Evolutionary conservation across 192 early-diverging fungal genomes (phyloP).

Genomic region (Coemansia sp.): DNA sequence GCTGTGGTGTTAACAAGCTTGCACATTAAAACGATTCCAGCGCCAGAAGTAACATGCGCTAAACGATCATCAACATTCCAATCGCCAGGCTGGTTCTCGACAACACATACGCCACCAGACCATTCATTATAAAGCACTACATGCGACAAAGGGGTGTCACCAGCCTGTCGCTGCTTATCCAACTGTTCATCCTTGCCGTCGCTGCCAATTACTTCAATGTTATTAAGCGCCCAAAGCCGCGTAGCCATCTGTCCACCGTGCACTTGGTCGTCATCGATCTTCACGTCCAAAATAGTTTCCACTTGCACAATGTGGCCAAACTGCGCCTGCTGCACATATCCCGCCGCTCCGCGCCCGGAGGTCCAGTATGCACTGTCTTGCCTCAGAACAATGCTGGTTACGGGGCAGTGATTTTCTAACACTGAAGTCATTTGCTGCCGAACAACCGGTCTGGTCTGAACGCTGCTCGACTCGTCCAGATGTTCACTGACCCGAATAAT

Average conservation of each 20-base stretch:
- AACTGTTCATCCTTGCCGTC: neutral
- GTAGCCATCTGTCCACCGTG: neutral
- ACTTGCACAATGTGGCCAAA: constrained; percentile 19
- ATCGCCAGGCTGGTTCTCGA: constrained; percentile 11
- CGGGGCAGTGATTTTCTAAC: constrained; percentile 35
- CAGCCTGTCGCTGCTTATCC: neutral
- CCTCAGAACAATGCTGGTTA: constrained; percentile 17
- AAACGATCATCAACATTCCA: constrained; percentile 21
- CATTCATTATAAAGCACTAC: constrained; percentile 20
- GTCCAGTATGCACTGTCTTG: constrained; percentile 19
- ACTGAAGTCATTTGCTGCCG: constrained; percentile 4
- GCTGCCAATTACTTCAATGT: neutral
- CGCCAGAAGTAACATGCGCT: neutral
- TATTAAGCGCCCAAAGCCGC: constrained; percentile 22
- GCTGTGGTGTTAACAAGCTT: constrained; percentile 6
- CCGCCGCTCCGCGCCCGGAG: constrained; percentile 10
- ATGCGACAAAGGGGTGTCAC: neutral
- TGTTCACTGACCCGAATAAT: constrained; percentile 19
- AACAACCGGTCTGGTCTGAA: neutral
- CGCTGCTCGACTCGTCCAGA: neutral
- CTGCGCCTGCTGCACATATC: constrained; percentile 18
- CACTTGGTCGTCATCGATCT: neutral
- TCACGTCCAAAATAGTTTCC: neutral
- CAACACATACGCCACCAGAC: neutral
- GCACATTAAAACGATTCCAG: constrained; percentile 9